Base-by-base conservation (phyloP, 306 rosid species). In the Alnus glutinosa region DNA sequence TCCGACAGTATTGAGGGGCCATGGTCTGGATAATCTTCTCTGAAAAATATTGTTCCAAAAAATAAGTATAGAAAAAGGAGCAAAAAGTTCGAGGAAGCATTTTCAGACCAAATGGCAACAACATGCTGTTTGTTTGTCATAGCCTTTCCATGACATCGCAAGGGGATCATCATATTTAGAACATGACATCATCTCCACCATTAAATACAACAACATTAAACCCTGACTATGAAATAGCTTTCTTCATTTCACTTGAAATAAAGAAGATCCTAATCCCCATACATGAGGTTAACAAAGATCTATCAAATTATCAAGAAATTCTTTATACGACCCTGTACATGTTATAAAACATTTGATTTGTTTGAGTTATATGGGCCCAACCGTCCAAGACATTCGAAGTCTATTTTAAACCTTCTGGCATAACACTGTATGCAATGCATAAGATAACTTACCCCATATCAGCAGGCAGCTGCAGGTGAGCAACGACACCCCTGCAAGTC, bases 401-500 rank as follows among this genome's bases (percentile, higher is more conserved):
- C 12, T 62, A 71, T 55, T 64, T 19, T 18, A 37, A 71, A 49
- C 4, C 57, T 52, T 81, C 46, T 44, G 37, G 58, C 70, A 64
- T 57, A 75, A 79, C 12, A 67, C 50, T 73, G 71, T 46, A 73
- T 18, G 55, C 47, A 57, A 64, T 63, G 70, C 39, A 54, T 48
- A 74, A 49, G 23, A 55, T 54, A 55, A 76, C 30, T 28, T 82
- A 95, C 98, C 91, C 74, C 46, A 42, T 81, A 80, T 86, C 79
- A 67, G 88, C 83, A 73, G 91, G 91, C 44, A 87, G 88, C 86
- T 87, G 87, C 73, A 95, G 78, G 59, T 95, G 90, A 18, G 90
- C 91, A 84, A 92, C 90, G 9, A 95, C 92, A 75, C 98, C 98
- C 78, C 98, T 87, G 73, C 98, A 91, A 12, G 93, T 90, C 83